phyloP scores from a whole-genome alignment of 1,284 basidiomycete genomes.

The Violaceomyces palustris region DNA sequence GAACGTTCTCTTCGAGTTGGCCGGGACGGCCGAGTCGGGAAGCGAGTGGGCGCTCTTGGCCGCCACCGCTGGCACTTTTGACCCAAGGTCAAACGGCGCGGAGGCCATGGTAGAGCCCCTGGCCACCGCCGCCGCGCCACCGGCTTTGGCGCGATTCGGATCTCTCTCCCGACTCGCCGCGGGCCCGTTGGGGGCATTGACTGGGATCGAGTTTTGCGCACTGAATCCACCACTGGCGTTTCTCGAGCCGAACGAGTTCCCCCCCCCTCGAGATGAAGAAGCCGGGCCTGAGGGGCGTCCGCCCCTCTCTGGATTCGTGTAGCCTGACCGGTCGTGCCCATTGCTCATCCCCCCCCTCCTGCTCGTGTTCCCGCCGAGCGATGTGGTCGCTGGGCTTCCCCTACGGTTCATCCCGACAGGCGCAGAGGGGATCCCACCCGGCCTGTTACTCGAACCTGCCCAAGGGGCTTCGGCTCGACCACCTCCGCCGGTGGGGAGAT shows the following conservation, averaged over 20 bases:
- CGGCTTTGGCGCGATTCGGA: not conserved
- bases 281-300: too few relatives aligned
- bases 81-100: not conserved
- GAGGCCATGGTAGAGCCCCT: not conserved
- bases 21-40: constrained; percentile 2
- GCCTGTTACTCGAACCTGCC: too few relatives aligned
- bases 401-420: not conserved
- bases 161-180: constrained; percentile 3
- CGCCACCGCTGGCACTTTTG: not conserved
- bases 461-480: too few relatives aligned
- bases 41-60: not conserved
- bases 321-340: not conserved
- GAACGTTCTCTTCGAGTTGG: constrained; percentile 10
- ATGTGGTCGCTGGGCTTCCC: not conserved
- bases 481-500: too few relatives aligned
- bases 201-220: constrained; percentile 20
- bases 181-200: constrained; percentile 21
- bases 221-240: constrained; percentile 4
- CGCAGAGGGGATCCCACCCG: too few relatives aligned
- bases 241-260: not conserved
- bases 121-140: not conserved
- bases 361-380: not conserved
- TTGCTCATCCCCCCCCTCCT: not conserved
- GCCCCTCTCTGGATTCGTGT: too few relatives aligned
- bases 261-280: not conserved